Conservation (phyloP, 1,284 basidiomycete species). For the Puccinia sorghi region DNA sequence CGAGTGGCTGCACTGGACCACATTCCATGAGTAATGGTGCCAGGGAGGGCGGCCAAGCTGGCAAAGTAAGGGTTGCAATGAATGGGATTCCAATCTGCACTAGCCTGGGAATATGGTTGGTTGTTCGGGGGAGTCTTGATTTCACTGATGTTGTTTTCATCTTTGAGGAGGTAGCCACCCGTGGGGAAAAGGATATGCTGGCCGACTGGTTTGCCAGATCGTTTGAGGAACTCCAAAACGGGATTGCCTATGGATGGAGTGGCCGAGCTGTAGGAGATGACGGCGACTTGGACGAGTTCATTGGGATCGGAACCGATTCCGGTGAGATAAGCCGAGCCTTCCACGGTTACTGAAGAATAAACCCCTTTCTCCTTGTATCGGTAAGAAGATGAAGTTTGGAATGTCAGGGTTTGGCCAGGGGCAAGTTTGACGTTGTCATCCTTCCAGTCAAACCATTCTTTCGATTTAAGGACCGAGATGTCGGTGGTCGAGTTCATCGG, state of each 20-base stretch:
- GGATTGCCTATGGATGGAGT: conserved; percentile 90
- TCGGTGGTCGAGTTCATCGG: conserved; percentile 73
- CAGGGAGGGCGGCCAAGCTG: conserved; percentile 85
- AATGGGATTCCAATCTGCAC: conserved; percentile 96
- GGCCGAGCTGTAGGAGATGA: conserved; percentile 74
- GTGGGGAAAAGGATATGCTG: conserved; percentile 75
- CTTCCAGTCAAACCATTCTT: conserved; percentile 98
- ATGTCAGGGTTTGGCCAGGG: conserved; percentile 79
- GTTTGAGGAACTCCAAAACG: conserved; percentile 86
- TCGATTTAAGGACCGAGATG: conserved; percentile 86
- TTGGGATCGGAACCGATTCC: conserved; percentile 38
- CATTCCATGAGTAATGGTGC: conserved; percentile 96
- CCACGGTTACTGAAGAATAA: conserved; percentile 77
- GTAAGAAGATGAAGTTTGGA: conserved; percentile 81
- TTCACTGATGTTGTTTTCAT: conserved; percentile 57
- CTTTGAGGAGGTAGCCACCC: conserved; percentile 79
- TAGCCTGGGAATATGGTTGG: conserved; percentile 89
- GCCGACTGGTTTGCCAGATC: conserved; percentile 78
- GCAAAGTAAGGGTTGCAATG: conserved; percentile 99
- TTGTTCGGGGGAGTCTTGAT: conserved; percentile 69
- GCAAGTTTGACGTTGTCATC: conserved; percentile 75
- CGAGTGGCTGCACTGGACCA: conserved; percentile 95
- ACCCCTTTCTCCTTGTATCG: conserved; percentile 87
- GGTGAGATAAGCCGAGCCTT: conserved; percentile 69
- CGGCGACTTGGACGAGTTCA: conserved; percentile 79